phyloP scores from a whole-genome alignment of 2,329 filamentous ascomycete species.

The Cadophora malorum region DNA sequence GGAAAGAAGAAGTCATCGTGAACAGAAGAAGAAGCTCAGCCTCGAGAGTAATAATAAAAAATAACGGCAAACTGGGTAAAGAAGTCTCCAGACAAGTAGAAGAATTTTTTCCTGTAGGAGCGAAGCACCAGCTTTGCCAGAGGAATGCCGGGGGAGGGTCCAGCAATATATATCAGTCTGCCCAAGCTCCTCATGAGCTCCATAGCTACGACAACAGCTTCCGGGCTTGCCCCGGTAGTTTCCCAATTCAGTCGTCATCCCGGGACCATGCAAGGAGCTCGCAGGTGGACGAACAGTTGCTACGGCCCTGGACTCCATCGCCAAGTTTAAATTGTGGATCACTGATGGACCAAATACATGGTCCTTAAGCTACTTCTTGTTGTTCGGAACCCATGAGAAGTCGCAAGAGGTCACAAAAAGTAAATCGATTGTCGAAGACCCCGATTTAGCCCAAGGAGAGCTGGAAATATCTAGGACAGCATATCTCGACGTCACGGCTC shows the following conservation, averaged over 20 bases:
- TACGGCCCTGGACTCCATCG: neutral
- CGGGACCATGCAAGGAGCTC: constrained; percentile 1
- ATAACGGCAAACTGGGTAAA: neutral
- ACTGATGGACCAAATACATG: neutral
- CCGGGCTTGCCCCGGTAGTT: neutral
- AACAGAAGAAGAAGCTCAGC: constrained; percentile 14
- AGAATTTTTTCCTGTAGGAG: neutral
- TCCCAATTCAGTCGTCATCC: constrained; percentile 10
- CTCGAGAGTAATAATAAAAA: neutral
- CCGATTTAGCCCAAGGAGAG: neutral
- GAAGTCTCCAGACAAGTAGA: neutral
- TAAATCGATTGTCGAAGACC: neutral
- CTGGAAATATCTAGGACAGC: neutral
- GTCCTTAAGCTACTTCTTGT: neutral
- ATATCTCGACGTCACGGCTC: neutral
- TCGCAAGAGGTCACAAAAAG: neutral
- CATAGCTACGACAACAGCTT: neutral
- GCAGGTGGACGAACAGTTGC: neutral
- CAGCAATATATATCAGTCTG: constrained; percentile 1
- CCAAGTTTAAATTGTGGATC: constrained; percentile 9
- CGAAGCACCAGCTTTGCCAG: constrained; percentile 2
- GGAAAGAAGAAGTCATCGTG: constrained; percentile 24
- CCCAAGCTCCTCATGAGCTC: neutral
- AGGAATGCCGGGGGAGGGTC: neutral
- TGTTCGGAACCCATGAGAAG: neutral